Conservation (phyloP, 805 yeast species). For the Yarrowia hollandica region DNA sequence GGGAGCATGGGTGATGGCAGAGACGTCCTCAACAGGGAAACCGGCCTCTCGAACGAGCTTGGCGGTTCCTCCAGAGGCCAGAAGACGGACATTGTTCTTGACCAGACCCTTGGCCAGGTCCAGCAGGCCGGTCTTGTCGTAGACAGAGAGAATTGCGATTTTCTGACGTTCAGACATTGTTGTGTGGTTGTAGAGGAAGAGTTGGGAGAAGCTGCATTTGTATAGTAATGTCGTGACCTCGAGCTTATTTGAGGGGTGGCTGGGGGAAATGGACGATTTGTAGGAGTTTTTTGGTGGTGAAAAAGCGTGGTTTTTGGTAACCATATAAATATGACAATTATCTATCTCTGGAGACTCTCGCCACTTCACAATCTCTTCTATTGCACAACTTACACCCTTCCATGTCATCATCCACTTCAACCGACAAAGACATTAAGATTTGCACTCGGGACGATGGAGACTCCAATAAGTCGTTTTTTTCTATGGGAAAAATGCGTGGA, state of each 20-base stretch:
- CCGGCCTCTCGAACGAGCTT: constrained; percentile 93
- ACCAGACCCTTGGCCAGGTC: constrained; percentile 95
- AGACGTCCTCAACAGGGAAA: constrained; percentile 95
- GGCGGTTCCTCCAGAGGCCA: constrained; percentile 98
- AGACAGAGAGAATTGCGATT: constrained; percentile 95
- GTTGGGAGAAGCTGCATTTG: neutral
- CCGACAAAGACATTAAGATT: neutral
- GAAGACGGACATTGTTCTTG: constrained; percentile 82
- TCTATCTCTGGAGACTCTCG: too few species aligned
- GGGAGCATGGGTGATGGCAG: constrained; percentile 95
- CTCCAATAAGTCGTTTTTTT: neutral
- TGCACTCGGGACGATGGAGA: neutral
- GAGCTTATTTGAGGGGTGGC: too few species aligned
- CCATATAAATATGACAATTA: too few species aligned
- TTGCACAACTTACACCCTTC: too few species aligned
- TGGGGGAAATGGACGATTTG: too few species aligned
- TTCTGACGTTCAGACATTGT: constrained; percentile 44
- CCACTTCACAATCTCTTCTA: too few species aligned
- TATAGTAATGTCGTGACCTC: too few species aligned
- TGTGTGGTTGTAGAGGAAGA: neutral
- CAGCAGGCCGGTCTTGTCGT: constrained; percentile 93
- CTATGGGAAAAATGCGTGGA: too few species aligned
- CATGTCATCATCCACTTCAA: too few species aligned
- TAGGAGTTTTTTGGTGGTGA: too few species aligned
- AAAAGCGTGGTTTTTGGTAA: too few species aligned